Evolutionary conservation across 257 asterid genomes (phyloP).

Genomic region (Buddleja alternifolia): DNA sequence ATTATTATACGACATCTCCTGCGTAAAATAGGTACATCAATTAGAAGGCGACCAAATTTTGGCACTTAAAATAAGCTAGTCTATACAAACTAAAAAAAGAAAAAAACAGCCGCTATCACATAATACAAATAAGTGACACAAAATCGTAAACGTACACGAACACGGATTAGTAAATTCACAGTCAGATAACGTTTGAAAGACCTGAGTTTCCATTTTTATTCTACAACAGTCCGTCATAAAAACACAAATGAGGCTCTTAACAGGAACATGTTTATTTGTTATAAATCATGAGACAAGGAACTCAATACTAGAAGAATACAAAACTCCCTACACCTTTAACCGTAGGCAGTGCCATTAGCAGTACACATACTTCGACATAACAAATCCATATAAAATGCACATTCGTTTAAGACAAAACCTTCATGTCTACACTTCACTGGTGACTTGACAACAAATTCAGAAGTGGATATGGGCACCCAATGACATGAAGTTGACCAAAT

Average conservation of each 20-base stretch:
- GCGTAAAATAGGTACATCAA: slow-evolving; percentile 34
- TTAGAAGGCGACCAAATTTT: slow-evolving; percentile 7
- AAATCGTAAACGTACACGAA: background rate
- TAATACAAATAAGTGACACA: background rate
- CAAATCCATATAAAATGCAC: background rate
- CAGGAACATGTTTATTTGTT: background rate
- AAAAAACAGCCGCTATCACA: background rate
- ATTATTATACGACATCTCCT: slow-evolving; percentile 97
- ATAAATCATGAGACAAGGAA: background rate
- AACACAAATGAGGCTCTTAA: background rate
- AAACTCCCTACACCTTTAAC: background rate
- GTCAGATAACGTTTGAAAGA: background rate
- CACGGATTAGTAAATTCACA: background rate
- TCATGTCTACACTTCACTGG: background rate
- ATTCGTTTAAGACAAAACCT: background rate
- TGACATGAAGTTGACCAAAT: background rate
- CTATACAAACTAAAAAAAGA: background rate
- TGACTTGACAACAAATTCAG: background rate
- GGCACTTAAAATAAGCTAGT: slow-evolving; percentile 5
- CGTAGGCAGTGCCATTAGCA: background rate
- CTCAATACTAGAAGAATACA: background rate
- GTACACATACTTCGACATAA: background rate
- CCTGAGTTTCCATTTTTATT: slow-evolving; percentile 1
- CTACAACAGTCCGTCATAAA: background rate
- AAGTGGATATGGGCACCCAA: background rate